Evolutionary conservation across 1,284 basidiomycete genomes (phyloP).

Genomic region (Wallemia ichthyophaga): DNA sequence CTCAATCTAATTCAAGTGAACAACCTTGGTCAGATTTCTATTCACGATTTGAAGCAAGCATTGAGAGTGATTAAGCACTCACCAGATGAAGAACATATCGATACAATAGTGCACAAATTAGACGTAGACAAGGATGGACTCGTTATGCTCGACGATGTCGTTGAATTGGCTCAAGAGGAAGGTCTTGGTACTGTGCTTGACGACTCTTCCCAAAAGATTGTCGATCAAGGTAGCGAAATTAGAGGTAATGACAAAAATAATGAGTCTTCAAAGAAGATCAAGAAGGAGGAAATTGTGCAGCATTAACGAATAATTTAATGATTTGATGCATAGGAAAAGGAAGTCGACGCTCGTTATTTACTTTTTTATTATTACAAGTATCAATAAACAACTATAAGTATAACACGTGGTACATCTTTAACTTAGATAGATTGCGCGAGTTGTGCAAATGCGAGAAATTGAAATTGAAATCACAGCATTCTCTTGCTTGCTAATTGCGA

Average conservation of each 20-base stretch:
- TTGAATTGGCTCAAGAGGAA: neutral
- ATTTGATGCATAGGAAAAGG: neutral
- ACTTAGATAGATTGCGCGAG: no score
- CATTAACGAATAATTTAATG: neutral
- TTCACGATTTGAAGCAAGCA: constrained; percentile 40
- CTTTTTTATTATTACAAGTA: neutral
- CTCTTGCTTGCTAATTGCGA: neutral
- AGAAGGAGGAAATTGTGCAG: neutral
- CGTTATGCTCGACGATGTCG: constrained; percentile 26
- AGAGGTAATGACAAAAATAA: neutral
- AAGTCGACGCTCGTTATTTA: neutral
- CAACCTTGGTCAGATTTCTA: constrained; percentile 65
- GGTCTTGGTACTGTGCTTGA: neutral
- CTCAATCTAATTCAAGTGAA: constrained; percentile 85
- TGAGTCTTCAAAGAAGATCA: neutral
- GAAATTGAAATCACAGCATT: no score
- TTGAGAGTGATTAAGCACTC: constrained; percentile 53
- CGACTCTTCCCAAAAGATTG: neutral
- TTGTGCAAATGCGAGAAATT: no score
- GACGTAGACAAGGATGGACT: constrained; percentile 90
- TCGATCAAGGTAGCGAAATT: neutral
- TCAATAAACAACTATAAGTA: neutral
- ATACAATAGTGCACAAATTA: constrained; percentile 65
- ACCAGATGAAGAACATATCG: constrained; percentile 68
- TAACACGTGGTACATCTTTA: no score